Base-by-base conservation (phyloP, 768 basidiomycete genomes). In the Naematelia encephala region DNA sequence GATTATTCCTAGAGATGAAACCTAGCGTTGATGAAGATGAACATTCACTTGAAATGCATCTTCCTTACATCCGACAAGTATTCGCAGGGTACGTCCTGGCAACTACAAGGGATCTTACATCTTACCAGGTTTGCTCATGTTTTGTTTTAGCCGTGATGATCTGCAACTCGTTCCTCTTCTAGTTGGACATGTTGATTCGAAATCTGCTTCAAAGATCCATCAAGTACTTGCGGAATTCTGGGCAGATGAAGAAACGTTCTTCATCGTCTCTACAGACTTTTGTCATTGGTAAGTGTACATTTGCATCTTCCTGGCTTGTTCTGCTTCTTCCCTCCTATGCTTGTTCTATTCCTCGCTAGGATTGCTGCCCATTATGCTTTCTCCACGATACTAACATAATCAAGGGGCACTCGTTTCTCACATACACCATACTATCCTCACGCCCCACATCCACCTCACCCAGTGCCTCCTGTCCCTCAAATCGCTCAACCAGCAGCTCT, bases 1-100 rank as follows among this genome's bases (percentile, higher is more conserved):
- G 85, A 1, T 78, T 84, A 54, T 98, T 98, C 66, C 81, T 82
- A 34, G 78, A 81, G 10, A 86, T 99, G 84, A 79, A 78, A 16
- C 64, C 82, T 1, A 68, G 79, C 1, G 85, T 85, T 1, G 96
- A 99, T 72, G 91, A 92, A 77, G 90, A 87, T 26, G 96, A 99
- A 70, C 96, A 99, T 75, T 93, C 90, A 72, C 85, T 99, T 55
- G 96, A 99, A 79, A 93, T 99, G 90, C 93, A 98, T 69, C 82
- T 98, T 16, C 92, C 94, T n/a, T 79, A 66, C 50, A 68, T 77
- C 28, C 62, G 73, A 25, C 66, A 71, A 53, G 59, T 76, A 8
- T 76, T 77, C 53, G 44, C 59, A 11, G 65, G 54, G 73, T 75
- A 44, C 54, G 71, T 57, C n/a, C 46, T 22, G 19, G 23, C 46